Percentiles rank a stretch among this genome's conserved stretches.
These are phyloP conservation scores for Plectranthus barbatus DNA, from an alignment of 257 asterid genomes.

Conservation along the genomic window DNA sequence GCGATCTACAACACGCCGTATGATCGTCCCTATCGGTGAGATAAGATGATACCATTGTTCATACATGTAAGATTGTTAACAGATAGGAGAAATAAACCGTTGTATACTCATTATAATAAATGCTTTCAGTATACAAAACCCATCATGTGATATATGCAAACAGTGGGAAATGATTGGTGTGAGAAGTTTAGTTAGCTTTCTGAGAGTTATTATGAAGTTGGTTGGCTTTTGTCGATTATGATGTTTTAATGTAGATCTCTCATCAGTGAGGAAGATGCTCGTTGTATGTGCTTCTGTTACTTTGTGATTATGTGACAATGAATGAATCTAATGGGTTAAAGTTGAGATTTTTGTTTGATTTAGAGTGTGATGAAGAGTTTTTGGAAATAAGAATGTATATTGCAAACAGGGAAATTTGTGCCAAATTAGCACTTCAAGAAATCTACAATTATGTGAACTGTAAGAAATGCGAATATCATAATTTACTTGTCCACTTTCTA, in stretches of 20 bases:
- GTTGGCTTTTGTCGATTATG: constrained; percentile 5
- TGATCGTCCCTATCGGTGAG: too few relatives aligned
- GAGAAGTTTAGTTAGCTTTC: not conserved
- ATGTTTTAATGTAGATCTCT: constrained; percentile 9
- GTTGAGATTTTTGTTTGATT: not conserved
- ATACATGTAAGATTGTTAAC: too few relatives aligned
- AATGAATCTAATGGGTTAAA: not conserved
- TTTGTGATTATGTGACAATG: not conserved
- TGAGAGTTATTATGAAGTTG: constrained; percentile 1
- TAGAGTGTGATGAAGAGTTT: not conserved
- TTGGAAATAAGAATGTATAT: not conserved
- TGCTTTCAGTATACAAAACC: too few relatives aligned
- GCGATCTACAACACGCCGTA: too few relatives aligned
- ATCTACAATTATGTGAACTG: not conserved
- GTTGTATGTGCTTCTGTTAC: too few relatives aligned
- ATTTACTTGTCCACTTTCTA: not conserved
- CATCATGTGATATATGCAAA: too few relatives aligned
- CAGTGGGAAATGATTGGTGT: not conserved
- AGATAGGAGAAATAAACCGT: too few relatives aligned
- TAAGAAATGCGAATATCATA: not conserved
- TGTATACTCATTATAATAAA: too few relatives aligned
- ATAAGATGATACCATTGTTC: too few relatives aligned
- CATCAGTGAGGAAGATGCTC: not conserved
- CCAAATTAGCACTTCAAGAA: not conserved
- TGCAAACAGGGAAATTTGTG: not conserved